A percentile compares a stretch with the other conserved stretches of the same genome.
Conservation (phyloP, 2,329 filamentous ascomycete species). For the Basipetospora chlamydospora region DNA sequence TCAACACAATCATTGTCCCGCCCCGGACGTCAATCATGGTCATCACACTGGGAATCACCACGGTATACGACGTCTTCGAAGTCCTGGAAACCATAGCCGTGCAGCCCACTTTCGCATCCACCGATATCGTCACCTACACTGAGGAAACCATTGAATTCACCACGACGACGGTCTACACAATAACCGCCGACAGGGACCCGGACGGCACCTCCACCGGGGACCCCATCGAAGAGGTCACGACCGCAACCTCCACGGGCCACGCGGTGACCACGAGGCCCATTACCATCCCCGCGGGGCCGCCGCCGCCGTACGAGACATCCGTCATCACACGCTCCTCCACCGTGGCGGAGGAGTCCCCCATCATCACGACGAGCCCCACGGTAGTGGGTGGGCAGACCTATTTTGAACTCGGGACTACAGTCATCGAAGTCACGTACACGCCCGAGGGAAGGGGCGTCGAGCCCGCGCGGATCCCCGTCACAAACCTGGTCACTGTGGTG, state of each 20-base stretch:
- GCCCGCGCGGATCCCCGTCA: slow-evolving; percentile 8
- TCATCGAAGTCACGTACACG: slow-evolving; percentile 11
- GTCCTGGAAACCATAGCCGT: background rate
- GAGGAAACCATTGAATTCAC: background rate
- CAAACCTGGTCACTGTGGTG: slow-evolving; percentile 12
- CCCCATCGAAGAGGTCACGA: background rate
- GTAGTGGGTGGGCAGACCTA: slow-evolving; percentile 4
- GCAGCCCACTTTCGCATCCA: background rate
- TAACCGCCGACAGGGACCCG: background rate
- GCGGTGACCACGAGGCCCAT: background rate
- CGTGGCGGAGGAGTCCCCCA: background rate
- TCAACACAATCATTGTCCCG: background rate
- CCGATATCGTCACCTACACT: background rate
- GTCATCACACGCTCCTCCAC: background rate
- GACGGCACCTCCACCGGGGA: background rate
- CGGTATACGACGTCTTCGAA: background rate
- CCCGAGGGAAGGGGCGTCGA: slow-evolving; percentile 4
- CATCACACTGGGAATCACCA: background rate
- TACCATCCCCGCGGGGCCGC: background rate
- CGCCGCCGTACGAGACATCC: background rate
- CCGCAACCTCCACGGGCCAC: background rate
- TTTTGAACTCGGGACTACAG: slow-evolving; percentile 9
- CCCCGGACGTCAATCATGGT: background rate
- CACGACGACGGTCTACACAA: background rate
- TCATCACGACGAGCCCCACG: background rate